Base-by-base conservation (phyloP, 495 filamentous ascomycete genomes). In the Trichoderma orchidacearum region DNA sequence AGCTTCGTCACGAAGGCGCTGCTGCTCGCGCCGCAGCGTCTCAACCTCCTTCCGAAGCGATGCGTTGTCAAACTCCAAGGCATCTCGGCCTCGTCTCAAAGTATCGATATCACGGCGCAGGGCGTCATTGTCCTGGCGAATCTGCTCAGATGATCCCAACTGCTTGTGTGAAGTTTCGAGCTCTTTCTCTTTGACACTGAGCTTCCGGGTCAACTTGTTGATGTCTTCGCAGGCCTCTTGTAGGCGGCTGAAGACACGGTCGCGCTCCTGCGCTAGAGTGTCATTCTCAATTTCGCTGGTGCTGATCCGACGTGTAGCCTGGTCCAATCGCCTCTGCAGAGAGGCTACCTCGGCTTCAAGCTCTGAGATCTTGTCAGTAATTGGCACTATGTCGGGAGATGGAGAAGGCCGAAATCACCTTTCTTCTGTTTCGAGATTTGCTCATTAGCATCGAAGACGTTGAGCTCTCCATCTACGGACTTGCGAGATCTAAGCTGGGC, bases 241-340 rank as follows among this genome's bases (percentile, higher is more conserved):
- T 2, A 67, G 68, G 23, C 68, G 70, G 41, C 69, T 70, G 56
- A 77, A 59, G 30, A 71, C 74, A 31, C 75, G 70, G 48, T 77
- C 73, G 28, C 72, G 72, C 62, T 77, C 74, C 3, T 66, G 66
- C 1, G 69, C 58, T 21, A 76, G 70, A 3, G 73, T 72, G 5
- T 72, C 64, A 18, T 66, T 72, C 60, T 76, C 73, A 31, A 75
- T 71, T 34, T 76, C 72, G 35, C 71, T 67, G 30, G 74, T 63
- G 58, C 70, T 70, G 50, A 72, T 71, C 59, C 72, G 66, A 15
- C 67, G 68, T 27, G 68, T 69, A n/a, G 74, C 72, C 53, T 77
- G 71, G 29, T 75, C 73, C 1, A 77, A 65, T 12, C 70, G 71
- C 23, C 60, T 50, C 53, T 71, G 67, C 21, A 76, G 62, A 41